Evolutionary conservation across 176 grass and related monocot genomes (phyloP).

Genomic region (Hyparrhenia diplandra): DNA sequence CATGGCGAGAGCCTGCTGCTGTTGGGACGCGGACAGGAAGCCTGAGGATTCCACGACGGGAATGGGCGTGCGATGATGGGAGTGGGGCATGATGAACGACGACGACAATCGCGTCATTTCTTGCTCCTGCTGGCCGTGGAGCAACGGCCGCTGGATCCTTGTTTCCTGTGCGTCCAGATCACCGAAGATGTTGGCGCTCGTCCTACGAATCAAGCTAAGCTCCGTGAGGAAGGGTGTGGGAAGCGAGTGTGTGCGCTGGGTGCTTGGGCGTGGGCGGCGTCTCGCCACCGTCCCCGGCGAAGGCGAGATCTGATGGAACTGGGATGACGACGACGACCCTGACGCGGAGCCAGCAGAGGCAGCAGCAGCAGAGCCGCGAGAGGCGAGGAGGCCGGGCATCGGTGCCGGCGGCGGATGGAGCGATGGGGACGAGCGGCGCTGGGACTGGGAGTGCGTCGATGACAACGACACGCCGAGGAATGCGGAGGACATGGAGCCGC

Average conservation of each 20-base stretch:
- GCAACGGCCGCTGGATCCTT: neutral
- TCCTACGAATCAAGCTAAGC: neutral
- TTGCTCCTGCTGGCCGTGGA: no score
- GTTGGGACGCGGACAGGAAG: neutral
- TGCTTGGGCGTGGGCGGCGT: neutral
- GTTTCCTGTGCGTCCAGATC: neutral
- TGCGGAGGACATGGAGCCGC: neutral
- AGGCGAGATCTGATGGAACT: neutral
- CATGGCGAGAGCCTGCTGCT: no score
- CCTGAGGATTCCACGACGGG: neutral
- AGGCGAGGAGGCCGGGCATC: neutral
- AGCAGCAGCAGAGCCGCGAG: neutral
- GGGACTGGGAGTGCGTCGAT: neutral
- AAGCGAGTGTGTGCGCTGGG: neutral
- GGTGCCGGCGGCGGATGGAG: neutral
- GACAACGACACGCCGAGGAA: neutral
- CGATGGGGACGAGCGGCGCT: neutral
- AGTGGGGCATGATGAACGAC: no score
- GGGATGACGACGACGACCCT: neutral
- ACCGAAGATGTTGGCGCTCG: neutral
- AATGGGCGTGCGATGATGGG: no score
- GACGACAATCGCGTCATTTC: no score
- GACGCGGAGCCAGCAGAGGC: neutral
- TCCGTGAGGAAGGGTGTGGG: neutral
- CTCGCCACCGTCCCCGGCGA: neutral